These are phyloP conservation scores for Kluyveromyces starmeri DNA, from an alignment of 805 yeast species.

Conservation along the genomic window DNA sequence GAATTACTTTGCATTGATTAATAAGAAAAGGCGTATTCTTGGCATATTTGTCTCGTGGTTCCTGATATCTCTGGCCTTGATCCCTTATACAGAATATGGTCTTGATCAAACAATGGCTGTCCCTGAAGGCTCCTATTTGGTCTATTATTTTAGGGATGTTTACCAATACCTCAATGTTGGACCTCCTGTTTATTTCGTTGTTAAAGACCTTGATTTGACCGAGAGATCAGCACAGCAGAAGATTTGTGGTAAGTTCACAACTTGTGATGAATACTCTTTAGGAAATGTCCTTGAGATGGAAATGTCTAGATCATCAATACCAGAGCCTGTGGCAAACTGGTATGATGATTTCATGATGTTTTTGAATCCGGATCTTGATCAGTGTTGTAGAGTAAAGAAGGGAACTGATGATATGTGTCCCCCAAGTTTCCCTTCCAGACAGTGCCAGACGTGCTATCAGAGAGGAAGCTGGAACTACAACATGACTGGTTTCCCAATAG, in stretches of 20 bases:
- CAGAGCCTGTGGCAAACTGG: conserved; percentile 87
- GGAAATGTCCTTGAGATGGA: conserved; percentile 82
- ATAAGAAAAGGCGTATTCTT: conserved; percentile 42
- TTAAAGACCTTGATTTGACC: conserved; percentile 60
- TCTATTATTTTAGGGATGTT: conserved; percentile 70
- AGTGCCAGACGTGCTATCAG: conserved; percentile 65
- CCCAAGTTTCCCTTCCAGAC: conserved; percentile 56
- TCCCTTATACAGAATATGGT: conserved; percentile 69
- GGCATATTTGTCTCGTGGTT: conserved; percentile 51
- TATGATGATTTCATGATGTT: conserved; percentile 82
- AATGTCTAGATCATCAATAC: conserved; percentile 57
- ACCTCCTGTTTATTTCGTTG: conserved; percentile 84
- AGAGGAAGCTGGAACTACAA: conserved; percentile 56
- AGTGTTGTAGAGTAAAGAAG: conserved; percentile 72
- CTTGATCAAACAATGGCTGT: conserved; percentile 85
- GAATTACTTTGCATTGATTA: conserved; percentile 52
- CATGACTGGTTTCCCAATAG: conserved; percentile 80
- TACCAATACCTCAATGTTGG: conserved; percentile 72
- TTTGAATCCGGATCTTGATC: conserved; percentile 78
- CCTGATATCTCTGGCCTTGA: conserved; percentile 55
- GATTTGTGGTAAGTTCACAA: conserved; percentile 80
- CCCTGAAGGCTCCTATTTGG: conserved; percentile 74
- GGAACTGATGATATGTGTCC: conserved; percentile 51
- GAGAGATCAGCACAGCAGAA: conserved; percentile 53
- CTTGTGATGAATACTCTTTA: conserved; percentile 71